These are phyloP conservation scores for Pseudogymnoascus sp. DNA, from an alignment of 2,329 filamentous ascomycete genomes.

Conservation along the genomic window DNA sequence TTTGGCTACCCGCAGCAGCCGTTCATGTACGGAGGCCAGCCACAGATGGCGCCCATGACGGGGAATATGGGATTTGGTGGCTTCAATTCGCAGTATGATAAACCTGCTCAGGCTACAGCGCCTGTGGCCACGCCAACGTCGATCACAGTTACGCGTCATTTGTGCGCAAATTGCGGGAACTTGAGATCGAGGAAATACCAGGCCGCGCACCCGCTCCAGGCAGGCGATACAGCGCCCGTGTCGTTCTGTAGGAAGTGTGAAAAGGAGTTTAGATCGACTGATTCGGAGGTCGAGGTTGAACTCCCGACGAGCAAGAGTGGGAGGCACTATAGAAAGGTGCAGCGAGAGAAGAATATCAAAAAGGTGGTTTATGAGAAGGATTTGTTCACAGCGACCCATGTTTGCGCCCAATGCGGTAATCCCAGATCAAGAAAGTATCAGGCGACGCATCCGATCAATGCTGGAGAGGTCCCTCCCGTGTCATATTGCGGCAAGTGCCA, in stretches of 20 bases:
- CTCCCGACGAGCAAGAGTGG: background rate
- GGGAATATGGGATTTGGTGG: background rate
- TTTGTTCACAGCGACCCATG: background rate
- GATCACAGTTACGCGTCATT: background rate
- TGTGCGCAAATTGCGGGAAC: slow-evolving; percentile 6
- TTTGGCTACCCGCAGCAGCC: background rate
- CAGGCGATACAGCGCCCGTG: background rate
- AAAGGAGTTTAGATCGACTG: slow-evolving; percentile 1
- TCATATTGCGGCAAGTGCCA: slow-evolving; percentile 1
- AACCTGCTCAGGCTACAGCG: background rate
- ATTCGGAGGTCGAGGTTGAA: background rate
- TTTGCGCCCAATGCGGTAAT: slow-evolving; percentile 3
- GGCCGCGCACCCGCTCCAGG: background rate
- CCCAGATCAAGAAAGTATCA: slow-evolving; percentile 1
- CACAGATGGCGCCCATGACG: slow-evolving; percentile 1
- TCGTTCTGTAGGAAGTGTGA: slow-evolving; percentile 6
- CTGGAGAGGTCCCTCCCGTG: background rate
- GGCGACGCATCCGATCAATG: slow-evolving; percentile 6
- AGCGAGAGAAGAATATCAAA: background rate
- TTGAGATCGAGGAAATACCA: slow-evolving; percentile 3
- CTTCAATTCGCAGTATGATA: slow-evolving; percentile 5
- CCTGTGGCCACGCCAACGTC: background rate
- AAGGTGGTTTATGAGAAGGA: background rate
- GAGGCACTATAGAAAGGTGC: background rate
- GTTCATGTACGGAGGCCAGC: background rate